Evolutionary conservation across 2,329 filamentous ascomycete species (phyloP), one percentile per base, ranked within the genome.

Genomic region (Penicillium sp.): DNA sequence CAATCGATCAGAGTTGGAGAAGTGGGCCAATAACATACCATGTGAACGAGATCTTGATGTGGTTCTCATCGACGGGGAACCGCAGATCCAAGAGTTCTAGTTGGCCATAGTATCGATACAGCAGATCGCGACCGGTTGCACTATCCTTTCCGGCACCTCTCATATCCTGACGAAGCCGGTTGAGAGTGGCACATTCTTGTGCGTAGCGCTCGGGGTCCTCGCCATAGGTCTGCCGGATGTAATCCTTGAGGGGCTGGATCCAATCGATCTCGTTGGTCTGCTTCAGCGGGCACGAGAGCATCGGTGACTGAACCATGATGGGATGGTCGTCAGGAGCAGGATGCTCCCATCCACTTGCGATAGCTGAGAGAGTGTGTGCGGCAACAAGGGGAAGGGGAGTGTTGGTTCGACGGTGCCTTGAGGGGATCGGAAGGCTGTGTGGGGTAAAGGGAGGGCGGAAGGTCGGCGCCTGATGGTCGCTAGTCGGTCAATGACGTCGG

Each of bases 11-110:
- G 3, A 26, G 20, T 24, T 15, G 8, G 1, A 26, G 13, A 17
- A 17, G 13, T 10, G 9, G 12, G 13, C 15, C 18, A 3, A 26
- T 49, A 49, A 17, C 77, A 57, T 83, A 96, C 94, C 94, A 99
- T 59, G 93, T 97, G 71, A 99, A 99, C 7, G 90, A 90, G 66
- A 99, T 96, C 78, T 97, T 97, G 78, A 99, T 97, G 69, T 99
- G 93, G 68, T 96, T 94, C 78, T 99, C 94, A 65, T 99, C 94
- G 39, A 99, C 91, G 0, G 95, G 95, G 68, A 99, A 99, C 55
- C 94, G 84, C 66, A 99, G 77, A 72, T 99, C 94, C 56, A 99
- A 78, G 46, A 99, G 80, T 77, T 99, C 94, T 52, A 99, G 83
- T 77, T 99, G 94, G 33, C 93, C 94, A 70, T 99, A 99, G 76